Conservation (phyloP, 192 early-diverging fungal genomes). For the Pilaira anomala region DNA sequence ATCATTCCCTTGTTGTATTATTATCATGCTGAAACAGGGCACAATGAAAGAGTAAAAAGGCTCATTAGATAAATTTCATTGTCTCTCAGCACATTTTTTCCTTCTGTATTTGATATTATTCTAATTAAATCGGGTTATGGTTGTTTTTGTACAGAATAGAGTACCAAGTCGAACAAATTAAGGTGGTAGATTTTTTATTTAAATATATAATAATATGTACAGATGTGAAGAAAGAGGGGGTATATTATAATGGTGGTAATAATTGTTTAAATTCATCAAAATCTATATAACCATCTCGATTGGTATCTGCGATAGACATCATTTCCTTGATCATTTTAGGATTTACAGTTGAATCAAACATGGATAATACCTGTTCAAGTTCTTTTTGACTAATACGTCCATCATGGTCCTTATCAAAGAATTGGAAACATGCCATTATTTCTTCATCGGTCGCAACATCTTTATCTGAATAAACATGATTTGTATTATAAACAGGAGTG, state of each 20-base stretch:
- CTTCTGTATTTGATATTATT: too few species aligned
- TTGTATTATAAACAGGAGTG: neutral
- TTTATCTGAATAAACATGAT: conserved; percentile 6
- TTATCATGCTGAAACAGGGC: too few species aligned
- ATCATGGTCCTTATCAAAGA: conserved; percentile 31
- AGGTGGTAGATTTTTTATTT: too few species aligned
- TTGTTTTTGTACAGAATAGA: too few species aligned
- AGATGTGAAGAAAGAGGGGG: too few species aligned
- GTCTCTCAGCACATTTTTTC: too few species aligned
- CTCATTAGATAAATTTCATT: too few species aligned
- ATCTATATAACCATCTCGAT: conserved; percentile 29
- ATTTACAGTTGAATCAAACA: conserved; percentile 14
- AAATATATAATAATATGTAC: too few species aligned
- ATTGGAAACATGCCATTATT: conserved; percentile 19
- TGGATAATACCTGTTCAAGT: conserved; percentile 20
- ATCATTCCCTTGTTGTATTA: too few species aligned
- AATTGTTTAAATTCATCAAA: conserved; percentile 34
- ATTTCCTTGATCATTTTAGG: conserved; percentile 29
- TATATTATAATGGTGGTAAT: conserved; percentile 15
- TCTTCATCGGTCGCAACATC: conserved; percentile 13
- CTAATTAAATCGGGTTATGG: too few species aligned
- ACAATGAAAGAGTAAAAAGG: too few species aligned
- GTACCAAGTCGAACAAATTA: too few species aligned
- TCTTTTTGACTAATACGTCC: conserved; percentile 25
- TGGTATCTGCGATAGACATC: conserved; percentile 25